These are phyloP conservation scores for Naganishia randhawae DNA, from an alignment of 768 basidiomycete species.

Conservation along the genomic window DNA sequence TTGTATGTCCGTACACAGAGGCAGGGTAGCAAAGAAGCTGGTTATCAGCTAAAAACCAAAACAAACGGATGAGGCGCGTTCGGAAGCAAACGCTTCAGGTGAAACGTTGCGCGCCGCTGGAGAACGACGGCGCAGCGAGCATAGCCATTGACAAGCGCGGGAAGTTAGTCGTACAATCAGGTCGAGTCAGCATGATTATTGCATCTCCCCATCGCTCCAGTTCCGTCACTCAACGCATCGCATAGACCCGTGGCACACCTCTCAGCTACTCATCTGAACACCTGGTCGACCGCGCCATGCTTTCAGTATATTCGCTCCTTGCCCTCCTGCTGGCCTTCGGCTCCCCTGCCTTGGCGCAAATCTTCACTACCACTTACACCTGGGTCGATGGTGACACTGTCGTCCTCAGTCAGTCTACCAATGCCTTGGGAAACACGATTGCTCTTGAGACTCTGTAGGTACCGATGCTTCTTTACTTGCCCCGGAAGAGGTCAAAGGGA, in stretches of 20 bases:
- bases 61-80: not conserved
- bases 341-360: slow-evolving; percentile 4
- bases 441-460: slow-evolving; percentile 28
- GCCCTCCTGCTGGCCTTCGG: slow-evolving; percentile 1
- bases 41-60: no score
- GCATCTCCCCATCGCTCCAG: no score
- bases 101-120: not conserved
- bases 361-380: slow-evolving; percentile 2
- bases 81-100: slow-evolving; percentile 4
- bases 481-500: not conserved
- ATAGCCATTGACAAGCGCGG: slow-evolving; percentile 14
- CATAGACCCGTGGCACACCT: not conserved
- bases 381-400: slow-evolving; percentile 29
- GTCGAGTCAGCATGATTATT: not conserved
- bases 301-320: slow-evolving; percentile 12
- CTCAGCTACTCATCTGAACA: not conserved
- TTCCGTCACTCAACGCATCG: not conserved
- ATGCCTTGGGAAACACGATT: slow-evolving; percentile 26
- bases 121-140: not conserved
- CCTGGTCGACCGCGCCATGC: not conserved
- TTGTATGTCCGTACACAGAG: no score
- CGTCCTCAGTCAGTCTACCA: slow-evolving; percentile 25
- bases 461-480: not conserved
- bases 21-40: no score
- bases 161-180: not conserved